phyloP scores from a whole-genome alignment of 2,329 filamentous ascomycete species.

The Diaporthe eres region DNA sequence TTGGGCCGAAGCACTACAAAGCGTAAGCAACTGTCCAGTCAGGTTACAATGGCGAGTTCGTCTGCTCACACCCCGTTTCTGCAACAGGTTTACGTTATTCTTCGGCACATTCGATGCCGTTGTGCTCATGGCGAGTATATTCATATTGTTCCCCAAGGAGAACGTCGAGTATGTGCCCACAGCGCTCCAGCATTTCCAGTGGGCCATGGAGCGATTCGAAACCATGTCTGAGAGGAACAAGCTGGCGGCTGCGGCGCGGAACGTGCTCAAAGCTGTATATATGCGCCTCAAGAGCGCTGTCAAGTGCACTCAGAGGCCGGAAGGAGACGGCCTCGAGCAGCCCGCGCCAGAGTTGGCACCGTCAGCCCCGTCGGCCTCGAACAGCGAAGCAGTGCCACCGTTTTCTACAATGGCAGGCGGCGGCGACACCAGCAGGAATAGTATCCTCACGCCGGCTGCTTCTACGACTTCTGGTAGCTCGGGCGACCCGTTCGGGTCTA shows the following conservation, averaged over 20 bases:
- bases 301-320: conserved; percentile 43
- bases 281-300: conserved; percentile 67
- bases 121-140: conserved; percentile 72
- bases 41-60: neutral
- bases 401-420: conserved; percentile 41
- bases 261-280: conserved; percentile 69
- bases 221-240: conserved; percentile 68
- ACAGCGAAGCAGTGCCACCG: neutral
- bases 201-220: conserved; percentile 71
- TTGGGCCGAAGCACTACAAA: conserved; percentile 66
- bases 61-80: neutral
- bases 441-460: conserved; percentile 33
- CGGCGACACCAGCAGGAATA: conserved; percentile 26
- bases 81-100: conserved; percentile 65
- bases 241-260: conserved; percentile 67
- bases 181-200: conserved; percentile 70
- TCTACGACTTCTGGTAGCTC: conserved; percentile 13
- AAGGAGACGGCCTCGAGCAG: neutral
- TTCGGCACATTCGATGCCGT: conserved; percentile 76
- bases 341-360: neutral
- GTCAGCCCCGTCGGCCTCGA: neutral
- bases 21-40: conserved; percentile 49
- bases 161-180: conserved; percentile 62
- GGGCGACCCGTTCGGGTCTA: conserved; percentile 24
- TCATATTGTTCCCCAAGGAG: conserved; percentile 72